Evolutionary conservation across 768 basidiomycete genomes (phyloP), one percentile per base, ranked within the genome.

Genomic region (Trametes punicea): DNA sequence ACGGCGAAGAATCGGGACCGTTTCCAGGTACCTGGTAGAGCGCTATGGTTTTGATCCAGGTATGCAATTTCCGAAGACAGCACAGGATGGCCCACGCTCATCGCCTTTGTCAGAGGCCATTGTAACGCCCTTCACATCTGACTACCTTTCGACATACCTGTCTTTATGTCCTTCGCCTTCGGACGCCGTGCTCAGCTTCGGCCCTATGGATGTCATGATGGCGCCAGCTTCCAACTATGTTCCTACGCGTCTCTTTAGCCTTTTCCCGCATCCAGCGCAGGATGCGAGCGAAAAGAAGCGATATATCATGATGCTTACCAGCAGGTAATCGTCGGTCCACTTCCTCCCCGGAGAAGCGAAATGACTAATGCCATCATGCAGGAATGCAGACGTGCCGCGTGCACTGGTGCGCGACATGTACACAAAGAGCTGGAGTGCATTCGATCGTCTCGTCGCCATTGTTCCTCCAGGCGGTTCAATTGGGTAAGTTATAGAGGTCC

Each of bases 341-440:
- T 27, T n/a, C n/a, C n/a, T n/a, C n/a, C n/a, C n/a, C n/a, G n/a
- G 15, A 16, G 4, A 5, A 27, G 3, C 18, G 4, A 4, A 2
- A 6, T 42, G 0, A 39, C 51, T 45, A 26, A 46, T 41, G 30
- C 18, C 11, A 33, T 29, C 25, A 18, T 16, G 16, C 62, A 87
- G 90, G 69, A 93, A 93, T 67, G 89, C 88, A 15, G 90, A 92
- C 66, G 85, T 90, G 23, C 88, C 91, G 10, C 82, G 90, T 46
- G 87, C 89, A 1, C 77, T 91, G 18, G 91, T 92, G 42, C 82
- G 90, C 54, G 90, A 93, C 62, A 88, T 91, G 87, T 93, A 93
- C 67, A 92, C 90, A 23, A 93, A 93, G 71, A 90, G 88, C 61
- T 93, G 92, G 91, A 90, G 88, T 66, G 90, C 90, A 2, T 93